Evolutionary conservation across 2,329 filamentous ascomycete genomes (phyloP).

Genomic region (Nannizzia gypsea): DNA sequence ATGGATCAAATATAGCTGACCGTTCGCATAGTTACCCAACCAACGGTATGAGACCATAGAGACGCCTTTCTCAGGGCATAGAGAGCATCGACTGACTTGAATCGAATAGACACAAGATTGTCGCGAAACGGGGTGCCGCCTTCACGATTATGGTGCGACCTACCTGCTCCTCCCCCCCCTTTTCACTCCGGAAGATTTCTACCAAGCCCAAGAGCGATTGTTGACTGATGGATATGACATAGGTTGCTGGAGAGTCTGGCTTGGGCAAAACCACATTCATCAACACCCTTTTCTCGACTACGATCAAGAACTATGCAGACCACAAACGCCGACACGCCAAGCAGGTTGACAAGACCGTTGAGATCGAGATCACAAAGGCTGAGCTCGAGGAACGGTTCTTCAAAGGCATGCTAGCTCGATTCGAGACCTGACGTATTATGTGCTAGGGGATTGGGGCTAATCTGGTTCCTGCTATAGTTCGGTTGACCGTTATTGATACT

Average conservation of each 20-base stretch:
- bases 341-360: conserved; percentile 98
- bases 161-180: neutral
- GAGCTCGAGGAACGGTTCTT: conserved; percentile 99
- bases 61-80: neutral
- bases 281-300: conserved; percentile 99
- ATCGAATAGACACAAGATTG: conserved; percentile 53
- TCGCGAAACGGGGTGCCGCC: conserved; percentile 77
- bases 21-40: conserved; percentile 48
- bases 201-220: conserved; percentile 10
- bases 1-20: conserved; percentile 1
- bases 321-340: conserved; percentile 99
- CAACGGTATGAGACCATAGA: conserved; percentile 43
- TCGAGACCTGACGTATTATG: neutral
- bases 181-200: neutral
- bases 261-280: conserved; percentile 99
- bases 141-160: conserved; percentile 93
- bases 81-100: conserved; percentile 21
- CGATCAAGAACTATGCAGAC: conserved; percentile 99
- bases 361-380: conserved; percentile 99
- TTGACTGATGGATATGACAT: conserved; percentile 13
- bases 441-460: conserved; percentile 12
- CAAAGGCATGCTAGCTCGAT: conserved; percentile 62
- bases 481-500: conserved; percentile 96
- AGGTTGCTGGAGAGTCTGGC: conserved; percentile 97
- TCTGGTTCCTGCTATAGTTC: conserved; percentile 49